Conservation (phyloP, 2,329 filamentous ascomycete genomes). For the Pestalotiopsis sp. region DNA sequence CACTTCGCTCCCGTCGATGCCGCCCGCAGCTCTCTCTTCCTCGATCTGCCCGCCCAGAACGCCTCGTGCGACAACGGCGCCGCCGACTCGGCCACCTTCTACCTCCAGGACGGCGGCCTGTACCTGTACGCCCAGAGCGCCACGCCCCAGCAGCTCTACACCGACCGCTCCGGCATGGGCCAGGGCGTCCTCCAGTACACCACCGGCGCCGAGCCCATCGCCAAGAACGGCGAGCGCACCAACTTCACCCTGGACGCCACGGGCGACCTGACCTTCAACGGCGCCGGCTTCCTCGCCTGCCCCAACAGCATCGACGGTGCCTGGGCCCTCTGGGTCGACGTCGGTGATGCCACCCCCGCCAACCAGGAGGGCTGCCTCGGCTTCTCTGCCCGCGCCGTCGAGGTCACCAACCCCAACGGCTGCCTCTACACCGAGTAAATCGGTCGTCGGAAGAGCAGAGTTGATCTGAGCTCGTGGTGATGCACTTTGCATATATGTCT, state of each 20-base stretch:
- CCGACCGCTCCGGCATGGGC: conserved; percentile 63
- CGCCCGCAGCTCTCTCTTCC: conserved; percentile 42
- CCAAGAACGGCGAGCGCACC: conserved; percentile 46
- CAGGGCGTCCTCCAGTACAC: conserved; percentile 58
- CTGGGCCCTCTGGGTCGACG: conserved; percentile 40
- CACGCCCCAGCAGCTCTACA: conserved; percentile 50
- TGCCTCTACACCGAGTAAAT: conserved; percentile 36
- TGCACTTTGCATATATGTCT: background rate
- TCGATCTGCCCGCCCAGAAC: conserved; percentile 46
- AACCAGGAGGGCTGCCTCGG: conserved; percentile 40
- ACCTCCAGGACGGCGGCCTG: conserved; percentile 46
- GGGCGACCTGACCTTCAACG: conserved; percentile 49
- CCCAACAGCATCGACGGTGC: conserved; percentile 45
- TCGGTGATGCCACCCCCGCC: conserved; percentile 37
- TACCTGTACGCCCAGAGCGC: conserved; percentile 49
- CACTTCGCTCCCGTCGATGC: conserved; percentile 52
- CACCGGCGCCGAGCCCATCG: conserved; percentile 42
- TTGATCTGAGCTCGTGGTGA: background rate
- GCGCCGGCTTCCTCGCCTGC: conserved; percentile 54
- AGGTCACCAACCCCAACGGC: conserved; percentile 33
- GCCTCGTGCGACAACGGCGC: conserved; percentile 49
- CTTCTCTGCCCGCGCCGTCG: conserved; percentile 35
- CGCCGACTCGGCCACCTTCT: conserved; percentile 52
- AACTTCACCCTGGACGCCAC: conserved; percentile 48
- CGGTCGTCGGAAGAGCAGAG: background rate